Evolutionary conservation across 2,329 filamentous ascomycete genomes (phyloP).

Genomic region (Huntiella bhutanensis): DNA sequence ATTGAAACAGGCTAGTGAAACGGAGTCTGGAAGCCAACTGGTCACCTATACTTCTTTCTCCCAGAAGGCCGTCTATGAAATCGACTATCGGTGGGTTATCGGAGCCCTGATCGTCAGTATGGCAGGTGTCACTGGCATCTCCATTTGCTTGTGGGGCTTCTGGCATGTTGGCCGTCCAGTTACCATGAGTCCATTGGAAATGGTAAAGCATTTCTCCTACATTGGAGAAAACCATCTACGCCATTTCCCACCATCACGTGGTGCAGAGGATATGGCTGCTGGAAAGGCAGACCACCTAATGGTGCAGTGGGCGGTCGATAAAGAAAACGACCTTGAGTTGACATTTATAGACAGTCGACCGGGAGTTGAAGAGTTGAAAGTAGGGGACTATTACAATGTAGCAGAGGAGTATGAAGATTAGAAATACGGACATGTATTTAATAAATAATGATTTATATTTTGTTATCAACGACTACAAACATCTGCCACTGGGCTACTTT

Average conservation of each 20-base stretch:
- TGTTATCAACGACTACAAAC: no score
- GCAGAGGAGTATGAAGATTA: constrained; percentile 7
- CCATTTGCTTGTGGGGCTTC: constrained; percentile 10
- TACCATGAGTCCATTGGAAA: constrained; percentile 10
- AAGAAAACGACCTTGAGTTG: constrained; percentile 8
- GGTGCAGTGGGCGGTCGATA: constrained; percentile 10
- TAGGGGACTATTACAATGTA: constrained; percentile 10
- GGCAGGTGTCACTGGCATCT: constrained; percentile 1
- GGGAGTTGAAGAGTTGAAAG: constrained; percentile 1
- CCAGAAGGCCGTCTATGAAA: constrained; percentile 7
- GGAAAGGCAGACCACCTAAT: constrained; percentile 7
- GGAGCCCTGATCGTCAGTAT: constrained; percentile 9
- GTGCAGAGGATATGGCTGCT: constrained; percentile 4
- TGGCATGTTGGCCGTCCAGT: constrained; percentile 9
- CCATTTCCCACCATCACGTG: constrained; percentile 9
- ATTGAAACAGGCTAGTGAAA: constrained; percentile 5
- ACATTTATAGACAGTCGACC: constrained; percentile 11
- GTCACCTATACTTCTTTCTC: constrained; percentile 10
- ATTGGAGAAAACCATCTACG: constrained; percentile 7
- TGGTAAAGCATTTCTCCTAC: constrained; percentile 10
- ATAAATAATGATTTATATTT: no score
- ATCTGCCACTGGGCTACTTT: no score
- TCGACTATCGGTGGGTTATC: constrained; percentile 11
- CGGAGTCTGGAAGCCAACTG: constrained; percentile 2
- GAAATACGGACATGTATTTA: no score